Base-by-base conservation (phyloP, 805 yeast genomes). In the Hermanozyma aechmeae region DNA sequence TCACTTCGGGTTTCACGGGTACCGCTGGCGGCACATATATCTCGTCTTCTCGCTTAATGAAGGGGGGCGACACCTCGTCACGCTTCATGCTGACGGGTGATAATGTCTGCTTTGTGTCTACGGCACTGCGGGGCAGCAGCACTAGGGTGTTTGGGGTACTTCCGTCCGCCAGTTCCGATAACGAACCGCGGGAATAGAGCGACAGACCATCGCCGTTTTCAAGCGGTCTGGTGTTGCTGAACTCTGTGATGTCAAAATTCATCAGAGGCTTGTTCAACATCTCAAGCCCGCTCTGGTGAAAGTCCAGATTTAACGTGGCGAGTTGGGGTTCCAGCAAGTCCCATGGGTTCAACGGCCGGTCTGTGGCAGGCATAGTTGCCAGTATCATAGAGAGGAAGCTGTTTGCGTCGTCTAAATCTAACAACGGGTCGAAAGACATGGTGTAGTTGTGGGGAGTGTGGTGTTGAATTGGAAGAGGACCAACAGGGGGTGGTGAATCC, bases 331-430 rank as follows among this genome's bases (percentile, higher is more conserved):
- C 10, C 15, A 29, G 31, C 13, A 27, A 13, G 17, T 29, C 32
- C 40, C 40, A 38, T n/a, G n/a, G n/a, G 10, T 29, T 34, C 7
- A 25, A 19, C 14, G 25, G 11, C 28, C 30, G 28, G 7, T 36
- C 42, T 3, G 36, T 14, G 9, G 35, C 12, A 8, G 42, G 42
- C 13, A 36, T 38, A 12, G 40, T 33, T 7, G 27, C 30, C 28
- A 30, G 34, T 16, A 38, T 32, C 10, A 35, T 33, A 13, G 40
- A 34, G 13, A 38, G 28, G 17, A 38, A 38, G 23, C 30, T 30
- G 37, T 32, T 34, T n/a, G 38, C 35, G 15, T 36, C 40, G 19
- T 38, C 38, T 24, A 36, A 38, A 30, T 36, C 40, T 24, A 34
- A 35, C 11, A 25, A 16, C 8, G 36, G 24, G 21, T 29, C 37